Evolutionary conservation across 2,329 filamentous ascomycete genomes (phyloP), one percentile per base, ranked within the genome.

Genomic region (Fusarium napiforme): DNA sequence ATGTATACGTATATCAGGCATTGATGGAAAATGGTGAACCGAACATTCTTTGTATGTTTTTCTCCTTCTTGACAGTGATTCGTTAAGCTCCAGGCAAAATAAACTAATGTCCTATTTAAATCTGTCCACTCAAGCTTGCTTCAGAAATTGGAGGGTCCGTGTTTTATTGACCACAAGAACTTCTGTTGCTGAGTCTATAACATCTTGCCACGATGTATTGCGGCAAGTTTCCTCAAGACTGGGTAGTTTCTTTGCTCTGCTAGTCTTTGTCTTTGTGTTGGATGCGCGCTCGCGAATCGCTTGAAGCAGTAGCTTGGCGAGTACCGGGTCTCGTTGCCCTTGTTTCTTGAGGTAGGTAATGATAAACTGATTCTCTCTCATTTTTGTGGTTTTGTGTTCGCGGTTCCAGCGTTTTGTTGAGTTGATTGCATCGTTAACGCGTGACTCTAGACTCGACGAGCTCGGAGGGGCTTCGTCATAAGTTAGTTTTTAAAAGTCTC

Each of bases 371-470:
- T 73, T 74, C 37, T 83, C 82, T n/a, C 68, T 39, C 45, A 78
- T 69, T 32, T 45, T 52, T 5, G 81, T 83, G 10, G 72, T 78
- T 60, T 83, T 83, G 74, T 82, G 80, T 36, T 83, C 82, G 34
- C 76, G 76, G 68, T 84, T 81, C 82, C 82, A 84, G 43, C 82
- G 80, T 46, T 81, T 79, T 16, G 82, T 83, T 1, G 82, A 83
- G 58, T 73, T 74, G 64, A 83, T 77, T 23, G 81, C 68, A 42
- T 83, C 81, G n/a, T 76, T 66, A 49, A 84, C 80, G 42, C 82
- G 82, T 8, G 57, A 56, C 10, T 75, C 72, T 46, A 69, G 57
- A 19, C 61, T 57, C 15, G 47, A 57, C 15, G 42, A 50, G 21
- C 18, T 9, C 9, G 52, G 45, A 61, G 42, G 46, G 30, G 26